Base-by-base conservation (phyloP, 805 yeast genomes). In the Schwanniomyces sp. region DNA sequence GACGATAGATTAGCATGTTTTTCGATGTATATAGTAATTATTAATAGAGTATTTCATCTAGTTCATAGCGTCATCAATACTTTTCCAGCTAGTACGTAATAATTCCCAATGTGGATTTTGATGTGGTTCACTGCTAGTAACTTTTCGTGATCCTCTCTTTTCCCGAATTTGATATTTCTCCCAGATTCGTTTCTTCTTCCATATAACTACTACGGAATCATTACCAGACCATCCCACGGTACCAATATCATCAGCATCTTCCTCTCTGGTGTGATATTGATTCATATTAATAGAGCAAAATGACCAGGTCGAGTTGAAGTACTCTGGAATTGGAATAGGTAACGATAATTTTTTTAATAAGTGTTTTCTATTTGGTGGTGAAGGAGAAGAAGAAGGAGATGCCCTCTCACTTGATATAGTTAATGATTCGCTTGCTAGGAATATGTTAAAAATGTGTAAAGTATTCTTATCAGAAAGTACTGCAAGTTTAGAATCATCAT, bases 381-480 rank as follows among this genome's bases (percentile, higher is more conserved):
- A 18, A 2, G 47, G 32, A 3, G 27, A 17, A 17, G 38, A 29
- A 14, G 45, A 59, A 29, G 34, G 34, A 7, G 34, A 29, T 29
- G 14, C n/a, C 6, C 34, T 12, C 10, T 34, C 38, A 14, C 25
- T 16, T 16, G 38, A 5, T 16, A 34, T 16, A 7, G 24, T 21
- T 17, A 17, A 9, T 34, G 38, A 34, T 14, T 40, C 46, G 28
- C 30, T 32, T 9, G 34, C 37, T 1, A 44, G 43, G 5, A 51
- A 48, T 27, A 84, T 72, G 59, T 85, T 87, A 68, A 82, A 94
- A 2, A 92, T 80, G 66, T 94, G 99, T 45, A 94, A 69, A 0
- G 99, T 94, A 55, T 82, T 85, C 61, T 92, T 94, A 67, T 90
- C 96, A 12, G 96, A 86, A 21, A 94, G 70, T 5, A 90, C 91